phyloP scores from a whole-genome alignment of 768 basidiomycete genomes.

The Paxillus involutus region DNA sequence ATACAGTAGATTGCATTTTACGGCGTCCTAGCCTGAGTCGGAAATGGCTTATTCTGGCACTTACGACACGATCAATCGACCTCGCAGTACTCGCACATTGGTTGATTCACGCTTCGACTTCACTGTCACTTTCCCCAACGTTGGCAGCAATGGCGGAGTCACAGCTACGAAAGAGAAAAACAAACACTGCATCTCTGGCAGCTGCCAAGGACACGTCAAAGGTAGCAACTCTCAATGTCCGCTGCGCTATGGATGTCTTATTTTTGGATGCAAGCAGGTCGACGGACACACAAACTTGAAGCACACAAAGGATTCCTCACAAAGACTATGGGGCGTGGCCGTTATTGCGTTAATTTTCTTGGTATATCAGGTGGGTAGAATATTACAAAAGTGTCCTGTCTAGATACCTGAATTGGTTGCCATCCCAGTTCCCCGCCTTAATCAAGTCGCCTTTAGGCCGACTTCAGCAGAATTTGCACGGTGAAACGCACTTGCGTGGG shows the following conservation, averaged over 20 bases:
- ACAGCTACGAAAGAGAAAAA: constrained; percentile 25
- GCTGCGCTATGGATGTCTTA: not conserved
- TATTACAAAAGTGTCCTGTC: not conserved
- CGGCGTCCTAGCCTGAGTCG: not conserved
- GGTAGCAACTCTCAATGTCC: not conserved
- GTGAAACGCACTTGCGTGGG: constrained; percentile 13
- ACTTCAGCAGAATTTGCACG: constrained; percentile 3
- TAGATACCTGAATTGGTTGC: constrained; percentile 1
- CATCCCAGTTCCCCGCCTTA: constrained; percentile 14
- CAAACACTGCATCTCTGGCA: not conserved
- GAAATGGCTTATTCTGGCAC: not conserved
- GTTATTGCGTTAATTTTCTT: constrained; percentile 7
- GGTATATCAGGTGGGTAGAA: constrained; percentile 20
- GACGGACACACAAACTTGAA: not conserved
- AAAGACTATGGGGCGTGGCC: constrained; percentile 11
- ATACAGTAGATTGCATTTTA: too few relatives aligned
- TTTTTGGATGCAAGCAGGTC: constrained; percentile 4
- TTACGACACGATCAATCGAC: not conserved
- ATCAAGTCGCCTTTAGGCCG: constrained; percentile 1
- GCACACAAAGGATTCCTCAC: not conserved
- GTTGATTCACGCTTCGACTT: not conserved
- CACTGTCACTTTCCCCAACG: not conserved
- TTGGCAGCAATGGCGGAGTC: constrained; percentile 12
- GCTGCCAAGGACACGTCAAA: constrained; percentile 1
- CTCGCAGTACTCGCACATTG: too few relatives aligned